Conservation (phyloP, 2,329 filamentous ascomycete species). For the Trichophyton verrucosum region DNA sequence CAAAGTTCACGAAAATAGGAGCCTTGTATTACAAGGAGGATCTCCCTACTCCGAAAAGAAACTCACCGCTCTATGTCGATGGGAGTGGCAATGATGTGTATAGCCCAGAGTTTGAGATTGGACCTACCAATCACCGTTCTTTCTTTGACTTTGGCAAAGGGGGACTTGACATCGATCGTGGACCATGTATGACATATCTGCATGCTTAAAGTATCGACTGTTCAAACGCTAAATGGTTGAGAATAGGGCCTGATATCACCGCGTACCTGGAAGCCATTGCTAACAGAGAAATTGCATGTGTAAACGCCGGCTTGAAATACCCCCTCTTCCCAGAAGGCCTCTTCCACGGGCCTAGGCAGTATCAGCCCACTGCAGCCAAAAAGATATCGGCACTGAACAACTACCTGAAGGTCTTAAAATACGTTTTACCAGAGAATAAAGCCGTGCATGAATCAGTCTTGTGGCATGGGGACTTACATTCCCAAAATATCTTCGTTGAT, state of each 20-base stretch:
- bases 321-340: slow-evolving; percentile 15
- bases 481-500: slow-evolving; percentile 31
- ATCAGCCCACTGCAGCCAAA: slow-evolving; percentile 21
- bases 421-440: slow-evolving; percentile 21
- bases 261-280: slow-evolving; percentile 17
- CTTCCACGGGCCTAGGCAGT: slow-evolving; percentile 19
- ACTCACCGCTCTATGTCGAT: slow-evolving; percentile 9
- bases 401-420: slow-evolving; percentile 22
- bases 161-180: slow-evolving; percentile 14
- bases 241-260: too few species aligned
- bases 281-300: slow-evolving; percentile 24
- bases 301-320: slow-evolving; percentile 15
- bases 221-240: too few species aligned
- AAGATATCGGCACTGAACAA: slow-evolving; percentile 20
- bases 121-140: slow-evolving; percentile 15
- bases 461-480: slow-evolving; percentile 31
- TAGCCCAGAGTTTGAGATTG: slow-evolving; percentile 13
- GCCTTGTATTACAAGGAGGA: slow-evolving; percentile 16
- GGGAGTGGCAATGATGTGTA: slow-evolving; percentile 15
- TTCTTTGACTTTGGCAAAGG: slow-evolving; percentile 17
- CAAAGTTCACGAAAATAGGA: slow-evolving; percentile 15
- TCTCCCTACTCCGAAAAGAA: slow-evolving; percentile 6
- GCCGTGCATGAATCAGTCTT: slow-evolving; percentile 20
- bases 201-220: too few species aligned
- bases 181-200: slow-evolving; percentile 15